Base-by-base conservation (phyloP, 1,284 basidiomycete species). In the Leccinum subspadiceum region DNA sequence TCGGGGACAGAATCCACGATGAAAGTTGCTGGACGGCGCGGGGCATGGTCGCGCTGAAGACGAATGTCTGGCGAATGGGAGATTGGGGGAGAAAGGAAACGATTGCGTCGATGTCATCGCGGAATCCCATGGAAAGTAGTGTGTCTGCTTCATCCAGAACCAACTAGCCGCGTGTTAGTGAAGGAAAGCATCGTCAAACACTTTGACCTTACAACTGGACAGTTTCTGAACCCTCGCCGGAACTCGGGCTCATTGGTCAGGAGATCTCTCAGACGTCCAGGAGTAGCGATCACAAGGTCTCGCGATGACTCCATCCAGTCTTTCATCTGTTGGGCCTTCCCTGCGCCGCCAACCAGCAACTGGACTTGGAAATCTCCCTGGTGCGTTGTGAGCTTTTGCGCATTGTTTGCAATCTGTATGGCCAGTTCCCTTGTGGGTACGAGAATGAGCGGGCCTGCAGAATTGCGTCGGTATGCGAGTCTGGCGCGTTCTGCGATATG, bases 121-220 rank as follows among this genome's bases (percentile, higher is more conserved):
- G 85, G 86, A 99, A 99, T 65, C 96, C 96, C 90, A 98, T 93
- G 65, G 98, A 95, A 48, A 99, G 81, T 12, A 98, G 82, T 0
- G 93, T 96, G 74, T 99, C 97, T 9, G 95, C 95, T 76, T 98
- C 96, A 71, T 99, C 96, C 57, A 99, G 80, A 62, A 98, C 81
- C 59, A 98, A 82, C 87, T 93, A n/a, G 13, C 13, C 4, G 4
- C 9, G 62, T n/a, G 57, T 69, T 20, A 54, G 52, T 5, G n/a
- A 26, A 56, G 56, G 20, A 29, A 53, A 20, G 29, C 13, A 4
- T 15, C 3, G 48, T 22, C 15, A 13, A 31, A 29, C 7, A 57
- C 31, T 50, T 3, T 15, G 50, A 44, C 44, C 86, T 44, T 64
- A 89, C 90, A 68, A 85, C 78, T 67, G 86, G 80, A 1, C 90